Evolutionary conservation across 331 rosid species (phyloP), one percentile per base, ranked within the genome.

Genomic region (Malus hybrid): DNA sequence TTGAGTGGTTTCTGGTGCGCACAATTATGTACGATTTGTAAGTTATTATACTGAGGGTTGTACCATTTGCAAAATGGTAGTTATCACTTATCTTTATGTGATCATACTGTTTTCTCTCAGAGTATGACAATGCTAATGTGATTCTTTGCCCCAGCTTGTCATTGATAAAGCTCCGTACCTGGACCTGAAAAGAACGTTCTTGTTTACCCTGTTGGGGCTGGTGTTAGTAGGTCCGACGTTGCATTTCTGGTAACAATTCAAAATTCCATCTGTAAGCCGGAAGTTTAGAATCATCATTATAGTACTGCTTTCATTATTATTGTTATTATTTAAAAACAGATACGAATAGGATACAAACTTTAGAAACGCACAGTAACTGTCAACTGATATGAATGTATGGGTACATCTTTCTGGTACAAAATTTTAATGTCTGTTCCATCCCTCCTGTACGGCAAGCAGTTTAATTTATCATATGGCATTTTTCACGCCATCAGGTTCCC

Each of bases 221-320:
- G 92, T 84, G 75, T 82, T 94, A 74, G 99, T 94, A 61, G 99
- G 97, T 77, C 99, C 97, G 14, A 81, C 96, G n/a, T 69, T 94
- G 77, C 99, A 94, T 87, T 91, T 86, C 84, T 94, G 99, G 99
- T 94, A 93, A 80, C 67, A 22, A 63, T 78, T 69, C 79, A 31
- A 32, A 71, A 65, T 77, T 81, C 79, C 67, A 39, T 55, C n/a
- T 71, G 50, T 71, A 33, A 57, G n/a, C 22, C 64, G 22, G 63
- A 72, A 20, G 33, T 71, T 54, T 56, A 5, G 34, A 22, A 34
- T 57, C 18, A 13, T 34, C 15, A 57, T 36, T n/a, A 34, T 57
- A 7, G 60, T 22, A 14, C 32, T 15, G 65, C n/a, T 28, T 74
- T 74, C 71, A 48, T 29, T 27, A 31, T 27, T 29, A 0, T 16